Evolutionary conservation across 2,329 filamentous ascomycete species (phyloP), one percentile per base, ranked within the genome.

Genomic region (Aspergillus sp.): DNA sequence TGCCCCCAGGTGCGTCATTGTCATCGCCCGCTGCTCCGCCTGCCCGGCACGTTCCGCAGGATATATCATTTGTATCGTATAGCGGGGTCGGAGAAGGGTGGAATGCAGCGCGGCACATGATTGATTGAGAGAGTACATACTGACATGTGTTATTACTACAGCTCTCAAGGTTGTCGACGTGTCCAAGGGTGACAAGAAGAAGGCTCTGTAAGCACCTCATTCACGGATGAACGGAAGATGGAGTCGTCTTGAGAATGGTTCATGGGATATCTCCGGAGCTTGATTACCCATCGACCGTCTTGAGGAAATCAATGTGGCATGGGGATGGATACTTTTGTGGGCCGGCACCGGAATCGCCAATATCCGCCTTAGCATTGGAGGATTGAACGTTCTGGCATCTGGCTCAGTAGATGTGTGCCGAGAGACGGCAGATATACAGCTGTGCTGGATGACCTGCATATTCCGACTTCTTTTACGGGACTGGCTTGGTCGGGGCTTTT

Each of bases 1-100:
- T 99, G 67, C 96, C 95, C 75, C 96, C 95, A 73, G 90, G 95
- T 99, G 93, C 75, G 91, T 83, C n/a, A 27, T 46, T 19, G 15
- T 12, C n/a, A 21, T 21, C 47, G 14, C 21, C 33, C n/a, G n/a
- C 40, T 31, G 9, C 17, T 21, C 40, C n/a, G 7, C 27, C 27
- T 8, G 27, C 8, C 27, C 27, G 2, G n/a, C 27, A 19, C 14
- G n/a, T 27, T 19, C 23, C 23, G 49, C 37, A n/a, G 5, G 9
- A 23, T 14, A 31, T 33, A 58, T 52, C 1, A 31, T 4, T 31
- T 31, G 9, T 31, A 4, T 37, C 19, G 41, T 9, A 50, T 23
- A 6, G n/a, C 23, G 6, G 6, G 6, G 15, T 11, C 14, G 17
- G 41, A 45, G 8, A 9, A 9, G 2, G 19, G 33, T n/a, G 6